Conservation (phyloP, 345 rosid species). For the Ailanthus altissimus region DNA sequence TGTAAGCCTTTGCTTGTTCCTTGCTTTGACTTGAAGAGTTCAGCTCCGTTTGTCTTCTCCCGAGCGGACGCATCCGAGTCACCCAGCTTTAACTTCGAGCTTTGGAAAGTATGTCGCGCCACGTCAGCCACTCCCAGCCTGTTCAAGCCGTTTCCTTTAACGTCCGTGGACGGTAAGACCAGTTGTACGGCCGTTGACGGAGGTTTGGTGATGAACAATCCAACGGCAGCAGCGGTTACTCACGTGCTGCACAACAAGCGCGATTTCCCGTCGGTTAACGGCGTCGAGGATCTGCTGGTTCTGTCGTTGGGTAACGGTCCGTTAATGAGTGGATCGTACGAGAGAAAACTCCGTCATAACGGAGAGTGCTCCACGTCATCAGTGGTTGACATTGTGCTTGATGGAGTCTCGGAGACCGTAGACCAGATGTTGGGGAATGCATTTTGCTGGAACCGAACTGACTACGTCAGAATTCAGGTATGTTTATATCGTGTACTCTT, state of each 20-base stretch:
- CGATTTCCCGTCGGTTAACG: conserved; percentile 77
- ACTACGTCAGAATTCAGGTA: conserved; percentile 98
- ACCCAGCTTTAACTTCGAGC: conserved; percentile 85
- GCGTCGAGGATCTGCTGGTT: conserved; percentile 87
- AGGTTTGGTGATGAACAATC: conserved; percentile 96
- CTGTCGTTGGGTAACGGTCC: conserved; percentile 86
- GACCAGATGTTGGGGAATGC: conserved; percentile 98
- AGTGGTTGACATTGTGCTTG: conserved; percentile 74
- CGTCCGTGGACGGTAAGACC: conserved; percentile 83
- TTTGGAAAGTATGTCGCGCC: conserved; percentile 91
- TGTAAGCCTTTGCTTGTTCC: conserved; percentile 96
- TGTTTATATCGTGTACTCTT: background rate
- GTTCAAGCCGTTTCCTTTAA: conserved; percentile 70
- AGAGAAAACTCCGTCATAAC: conserved; percentile 38
- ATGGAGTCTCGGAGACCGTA: conserved; percentile 89
- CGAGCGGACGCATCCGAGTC: conserved; percentile 94
- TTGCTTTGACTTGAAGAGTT: conserved; percentile 87
- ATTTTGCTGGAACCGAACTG: conserved; percentile 86
- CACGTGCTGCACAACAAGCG: conserved; percentile 97
- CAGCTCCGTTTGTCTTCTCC: conserved; percentile 97
- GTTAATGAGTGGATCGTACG: conserved; percentile 25
- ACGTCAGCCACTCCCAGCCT: conserved; percentile 82
- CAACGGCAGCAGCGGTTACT: conserved; percentile 89
- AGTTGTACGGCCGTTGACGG: conserved; percentile 84
- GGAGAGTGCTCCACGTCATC: conserved; percentile 73